Conservation (phyloP, 306 rosid species). For the Prunus kanzakura region DNA sequence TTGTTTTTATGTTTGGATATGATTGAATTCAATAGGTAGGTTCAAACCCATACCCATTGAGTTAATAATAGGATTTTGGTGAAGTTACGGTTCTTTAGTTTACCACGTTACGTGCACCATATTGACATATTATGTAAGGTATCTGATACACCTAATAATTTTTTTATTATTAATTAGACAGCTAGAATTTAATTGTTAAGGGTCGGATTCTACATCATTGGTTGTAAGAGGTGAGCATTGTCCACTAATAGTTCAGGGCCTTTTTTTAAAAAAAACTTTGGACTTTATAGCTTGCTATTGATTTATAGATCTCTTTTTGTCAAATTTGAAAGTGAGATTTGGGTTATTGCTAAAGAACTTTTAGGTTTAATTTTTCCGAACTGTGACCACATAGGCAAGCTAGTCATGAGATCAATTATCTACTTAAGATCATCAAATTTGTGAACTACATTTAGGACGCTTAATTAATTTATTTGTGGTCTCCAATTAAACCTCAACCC, state of each 20-base stretch:
- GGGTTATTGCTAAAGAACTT: neutral
- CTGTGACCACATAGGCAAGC: neutral
- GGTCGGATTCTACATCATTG: too few relatives aligned
- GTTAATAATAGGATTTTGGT: neutral
- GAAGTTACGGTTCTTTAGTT: neutral
- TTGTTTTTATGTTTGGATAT: neutral
- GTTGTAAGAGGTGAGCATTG: too few relatives aligned
- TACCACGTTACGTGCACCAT: too few relatives aligned
- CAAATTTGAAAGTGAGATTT: neutral
- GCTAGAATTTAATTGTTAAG: too few relatives aligned
- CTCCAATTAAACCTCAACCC: neutral
- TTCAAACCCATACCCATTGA: neutral
- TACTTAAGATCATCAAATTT: neutral
- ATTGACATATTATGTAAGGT: too few relatives aligned
- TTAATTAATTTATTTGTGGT: neutral
- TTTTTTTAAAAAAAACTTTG: too few relatives aligned
- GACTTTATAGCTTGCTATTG: neutral
- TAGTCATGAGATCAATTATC: neutral
- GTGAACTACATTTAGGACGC: neutral
- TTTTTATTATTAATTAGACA: too few relatives aligned
- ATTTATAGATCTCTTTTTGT: too few relatives aligned
- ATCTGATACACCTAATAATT: too few relatives aligned
- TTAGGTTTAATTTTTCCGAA: neutral
- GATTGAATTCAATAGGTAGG: neutral
- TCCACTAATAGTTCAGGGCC: too few relatives aligned